phyloP scores from a whole-genome alignment of 208 protist genomes.

The Naegleria fowleri region DNA sequence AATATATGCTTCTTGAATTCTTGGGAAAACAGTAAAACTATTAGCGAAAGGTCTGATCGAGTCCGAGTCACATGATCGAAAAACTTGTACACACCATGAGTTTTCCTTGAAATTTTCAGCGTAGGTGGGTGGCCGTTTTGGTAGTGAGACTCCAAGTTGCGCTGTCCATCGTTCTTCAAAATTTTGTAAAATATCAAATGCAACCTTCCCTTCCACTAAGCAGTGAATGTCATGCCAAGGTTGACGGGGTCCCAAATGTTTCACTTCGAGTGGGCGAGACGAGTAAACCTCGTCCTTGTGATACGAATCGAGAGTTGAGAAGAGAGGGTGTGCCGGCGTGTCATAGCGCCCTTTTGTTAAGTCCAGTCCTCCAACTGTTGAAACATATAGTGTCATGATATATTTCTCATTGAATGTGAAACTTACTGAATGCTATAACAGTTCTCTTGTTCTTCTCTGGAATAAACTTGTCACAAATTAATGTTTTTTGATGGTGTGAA shows the following conservation, averaged over 20 bases:
- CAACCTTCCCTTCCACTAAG: conserved; percentile 32
- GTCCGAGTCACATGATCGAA: conserved; percentile 39
- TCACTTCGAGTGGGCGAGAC: conserved; percentile 19
- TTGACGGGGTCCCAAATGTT: not conserved
- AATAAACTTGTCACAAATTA: not conserved
- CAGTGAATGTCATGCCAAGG: conserved; percentile 27
- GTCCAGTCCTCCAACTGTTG: conserved; percentile 36
- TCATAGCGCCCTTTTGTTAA: conserved; percentile 36
- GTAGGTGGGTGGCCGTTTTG: conserved; percentile 29
- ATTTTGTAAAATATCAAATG: conserved; percentile 37
- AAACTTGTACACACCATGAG: conserved; percentile 46
- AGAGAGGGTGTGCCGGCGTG: conserved; percentile 26
- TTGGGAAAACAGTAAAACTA: not conserved
- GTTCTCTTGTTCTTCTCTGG: not conserved
- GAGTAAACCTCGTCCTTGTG: conserved; percentile 20
- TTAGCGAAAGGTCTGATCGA: not conserved
- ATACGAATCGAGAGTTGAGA: not conserved
- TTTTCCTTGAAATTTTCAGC: conserved; percentile 43
- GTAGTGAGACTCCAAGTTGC: conserved; percentile 7
- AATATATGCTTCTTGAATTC: conserved; percentile 39
- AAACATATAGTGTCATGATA: no score
- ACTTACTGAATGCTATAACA: not conserved
- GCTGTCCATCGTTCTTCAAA: conserved; percentile 41
- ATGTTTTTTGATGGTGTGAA: not conserved
- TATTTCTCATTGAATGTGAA: no score